phyloP scores from a whole-genome alignment of 371 early-diverging fungal genomes.

The Dinochytrium kinnereticum region DNA sequence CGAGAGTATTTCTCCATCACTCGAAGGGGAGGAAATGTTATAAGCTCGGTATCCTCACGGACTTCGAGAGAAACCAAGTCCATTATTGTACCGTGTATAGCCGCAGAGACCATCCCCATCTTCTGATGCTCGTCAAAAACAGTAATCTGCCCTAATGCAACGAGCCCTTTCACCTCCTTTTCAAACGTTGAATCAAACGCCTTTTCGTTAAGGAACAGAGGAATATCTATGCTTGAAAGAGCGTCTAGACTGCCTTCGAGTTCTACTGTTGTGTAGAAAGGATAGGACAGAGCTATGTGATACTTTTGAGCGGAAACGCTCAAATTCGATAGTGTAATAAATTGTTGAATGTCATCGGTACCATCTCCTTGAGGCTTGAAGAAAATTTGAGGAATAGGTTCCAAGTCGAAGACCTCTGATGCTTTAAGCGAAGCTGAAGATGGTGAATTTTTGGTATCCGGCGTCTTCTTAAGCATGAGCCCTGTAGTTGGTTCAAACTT shows the following conservation, averaged over 20 bases:
- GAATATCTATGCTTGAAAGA: conserved; percentile 47
- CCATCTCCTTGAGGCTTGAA: conserved; percentile 39
- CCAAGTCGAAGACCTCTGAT: conserved; percentile 51
- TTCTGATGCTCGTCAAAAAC: conserved; percentile 46
- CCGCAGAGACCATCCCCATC: conserved; percentile 41
- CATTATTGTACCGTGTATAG: conserved; percentile 41
- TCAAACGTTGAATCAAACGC: conserved; percentile 6
- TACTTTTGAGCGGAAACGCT: conserved; percentile 42
- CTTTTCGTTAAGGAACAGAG: conserved; percentile 32
- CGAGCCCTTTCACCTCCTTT: conserved; percentile 23
- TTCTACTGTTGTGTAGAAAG: conserved; percentile 50
- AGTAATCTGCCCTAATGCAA: conserved; percentile 46
- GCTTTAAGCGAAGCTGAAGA: conserved; percentile 20
- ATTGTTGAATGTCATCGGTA: conserved; percentile 42
- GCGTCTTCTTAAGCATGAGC: conserved; percentile 18
- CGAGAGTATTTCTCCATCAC: conserved; percentile 48
- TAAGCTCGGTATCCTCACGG: conserved; percentile 30
- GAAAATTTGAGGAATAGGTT: conserved; percentile 45
- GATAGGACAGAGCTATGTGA: conserved; percentile 46
- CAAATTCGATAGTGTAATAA: conserved; percentile 52
- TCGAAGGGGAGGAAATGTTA: conserved; percentile 45
- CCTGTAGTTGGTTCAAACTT: conserved; percentile 32
- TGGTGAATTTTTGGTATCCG: background rate
- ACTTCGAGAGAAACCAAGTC: conserved; percentile 43
- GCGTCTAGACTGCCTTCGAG: conserved; percentile 51